Conservation (phyloP, 2,329 filamentous ascomycete species). For the Aphanocladium album region DNA sequence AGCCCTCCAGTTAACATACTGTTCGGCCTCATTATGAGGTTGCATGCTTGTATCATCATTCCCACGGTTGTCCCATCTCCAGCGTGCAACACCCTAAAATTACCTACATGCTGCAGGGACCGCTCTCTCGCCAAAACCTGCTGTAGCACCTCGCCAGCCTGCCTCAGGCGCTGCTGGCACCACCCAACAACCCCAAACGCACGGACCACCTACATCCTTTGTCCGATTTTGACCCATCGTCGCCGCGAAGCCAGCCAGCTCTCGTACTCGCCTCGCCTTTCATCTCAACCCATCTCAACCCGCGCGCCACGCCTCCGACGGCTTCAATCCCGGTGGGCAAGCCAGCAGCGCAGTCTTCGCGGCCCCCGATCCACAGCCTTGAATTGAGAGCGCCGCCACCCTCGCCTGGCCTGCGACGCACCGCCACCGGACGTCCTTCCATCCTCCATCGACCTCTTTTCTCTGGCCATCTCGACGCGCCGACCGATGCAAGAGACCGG, state of each 20-base stretch:
- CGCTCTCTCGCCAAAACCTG: too few species aligned
- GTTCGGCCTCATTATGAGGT: too few species aligned
- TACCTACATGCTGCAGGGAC: too few species aligned
- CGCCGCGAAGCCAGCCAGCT: neutral
- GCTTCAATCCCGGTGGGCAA: constrained; percentile 13
- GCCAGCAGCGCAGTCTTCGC: constrained; percentile 17
- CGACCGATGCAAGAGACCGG: constrained; percentile 8
- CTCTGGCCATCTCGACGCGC: constrained; percentile 10
- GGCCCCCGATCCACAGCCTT: constrained; percentile 7
- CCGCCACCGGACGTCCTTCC: neutral
- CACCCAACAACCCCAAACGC: constrained; percentile 4
- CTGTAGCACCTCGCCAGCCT: too few species aligned
- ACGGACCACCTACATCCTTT: constrained; percentile 14
- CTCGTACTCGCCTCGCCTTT: constrained; percentile 11
- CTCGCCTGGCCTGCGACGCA: neutral
- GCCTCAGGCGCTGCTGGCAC: neutral
- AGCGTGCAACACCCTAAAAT: too few species aligned
- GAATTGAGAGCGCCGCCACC: neutral
- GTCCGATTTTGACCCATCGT: constrained; percentile 6
- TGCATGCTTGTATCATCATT: too few species aligned
- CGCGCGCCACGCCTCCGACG: constrained; percentile 13
- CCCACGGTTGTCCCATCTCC: too few species aligned
- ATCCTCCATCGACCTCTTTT: too few species aligned
- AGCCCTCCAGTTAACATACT: too few species aligned
- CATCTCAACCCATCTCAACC: constrained; percentile 7